Base-by-base conservation (phyloP, 495 filamentous ascomycete species). In the Patellaria atrata region DNA sequence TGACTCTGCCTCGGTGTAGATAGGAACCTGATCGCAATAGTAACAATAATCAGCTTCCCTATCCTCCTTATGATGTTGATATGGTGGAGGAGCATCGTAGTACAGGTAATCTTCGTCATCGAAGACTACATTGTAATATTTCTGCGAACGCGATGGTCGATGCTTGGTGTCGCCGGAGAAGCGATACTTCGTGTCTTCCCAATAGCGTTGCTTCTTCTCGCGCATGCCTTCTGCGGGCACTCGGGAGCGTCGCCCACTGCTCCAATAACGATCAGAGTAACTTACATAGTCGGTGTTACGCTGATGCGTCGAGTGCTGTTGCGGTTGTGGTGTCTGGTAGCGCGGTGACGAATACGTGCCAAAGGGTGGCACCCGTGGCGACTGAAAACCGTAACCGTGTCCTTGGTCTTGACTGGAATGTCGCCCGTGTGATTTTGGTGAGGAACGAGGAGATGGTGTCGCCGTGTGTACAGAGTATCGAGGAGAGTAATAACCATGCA, bases 281-380 rank as follows among this genome's bases (percentile, higher is more conserved):
- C 55, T 58, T 59, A 59, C 56, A 57, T 55, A 52, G 40, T 59
- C 54, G 52, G 49, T 34, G 18, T 50, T 52, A 22, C 54, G 56
- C 50, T 52, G 54, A 12, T 51, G 50, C 25, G 54, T 52, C 11
- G 48, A 28, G 15, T 54, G 51, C n/a, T n/a, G n/a, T n/a, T n/a
- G n/a, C n/a, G n/a, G n/a, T 31, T 45, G 44, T 7, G 50, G 43
- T 15, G 47, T 30, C 27, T 50, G 48, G 47, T 54, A 45, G 32
- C 46, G 35, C 38, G 56, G 42, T 7, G 51, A 45, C 20, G 47
- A 34, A 35, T 55, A 59, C 28, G 42, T 31, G 31, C 29, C 48
- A n/a, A 43, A 40, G 11, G 51, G 43, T 5, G 55, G 47, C 10
- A 39, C 30, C 31, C 51, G 50, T 0, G 44, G 33, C 9, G 35